phyloP scores from a whole-genome alignment of 2,329 filamentous ascomycete genomes.

The Huntiella savannae region DNA sequence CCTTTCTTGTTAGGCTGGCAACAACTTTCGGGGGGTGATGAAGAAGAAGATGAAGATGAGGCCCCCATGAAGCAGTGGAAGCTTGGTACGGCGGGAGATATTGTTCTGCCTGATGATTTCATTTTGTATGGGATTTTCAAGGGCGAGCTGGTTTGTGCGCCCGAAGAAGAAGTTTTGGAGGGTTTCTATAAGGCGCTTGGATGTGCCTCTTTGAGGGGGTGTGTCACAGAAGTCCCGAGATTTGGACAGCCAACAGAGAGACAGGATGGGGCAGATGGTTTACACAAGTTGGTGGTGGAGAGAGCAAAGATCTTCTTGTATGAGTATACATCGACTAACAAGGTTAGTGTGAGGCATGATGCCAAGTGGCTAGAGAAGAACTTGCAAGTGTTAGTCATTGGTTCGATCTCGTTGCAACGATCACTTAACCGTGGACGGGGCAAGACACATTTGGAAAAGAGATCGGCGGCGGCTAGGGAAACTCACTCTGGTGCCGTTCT shows the following conservation, averaged over 20 bases:
- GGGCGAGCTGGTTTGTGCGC: slow-evolving; percentile 63
- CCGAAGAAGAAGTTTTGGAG: slow-evolving; percentile 75
- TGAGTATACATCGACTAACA: slow-evolving; percentile 48
- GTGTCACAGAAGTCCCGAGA: slow-evolving; percentile 60
- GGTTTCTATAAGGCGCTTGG: slow-evolving; percentile 70
- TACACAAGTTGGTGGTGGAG: slow-evolving; percentile 71
- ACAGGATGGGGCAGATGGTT: slow-evolving; percentile 45
- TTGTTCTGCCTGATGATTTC: slow-evolving; percentile 73
- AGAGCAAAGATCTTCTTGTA: slow-evolving; percentile 79
- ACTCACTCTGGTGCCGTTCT: slow-evolving; percentile 40
- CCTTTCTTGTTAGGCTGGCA: slow-evolving; percentile 70
- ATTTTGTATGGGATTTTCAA: slow-evolving; percentile 81
- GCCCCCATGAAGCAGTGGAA: slow-evolving; percentile 58
- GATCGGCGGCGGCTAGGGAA: slow-evolving; percentile 48
- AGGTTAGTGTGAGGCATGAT: slow-evolving; percentile 69
- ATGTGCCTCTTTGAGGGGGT: slow-evolving; percentile 51
- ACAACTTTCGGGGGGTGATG: slow-evolving; percentile 16
- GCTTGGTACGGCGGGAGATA: slow-evolving; percentile 49
- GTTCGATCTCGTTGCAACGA: slow-evolving; percentile 56
- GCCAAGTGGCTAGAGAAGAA: slow-evolving; percentile 80
- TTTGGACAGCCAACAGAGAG: slow-evolving; percentile 49
- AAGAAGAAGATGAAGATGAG: slow-evolving; percentile 31
- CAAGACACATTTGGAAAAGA: slow-evolving; percentile 53
- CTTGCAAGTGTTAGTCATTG: slow-evolving; percentile 57
- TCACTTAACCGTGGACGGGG: slow-evolving; percentile 48